These are phyloP conservation scores for Sarocladium strictum DNA, from an alignment of 2,329 filamentous ascomycete genomes.

Conservation along the genomic window DNA sequence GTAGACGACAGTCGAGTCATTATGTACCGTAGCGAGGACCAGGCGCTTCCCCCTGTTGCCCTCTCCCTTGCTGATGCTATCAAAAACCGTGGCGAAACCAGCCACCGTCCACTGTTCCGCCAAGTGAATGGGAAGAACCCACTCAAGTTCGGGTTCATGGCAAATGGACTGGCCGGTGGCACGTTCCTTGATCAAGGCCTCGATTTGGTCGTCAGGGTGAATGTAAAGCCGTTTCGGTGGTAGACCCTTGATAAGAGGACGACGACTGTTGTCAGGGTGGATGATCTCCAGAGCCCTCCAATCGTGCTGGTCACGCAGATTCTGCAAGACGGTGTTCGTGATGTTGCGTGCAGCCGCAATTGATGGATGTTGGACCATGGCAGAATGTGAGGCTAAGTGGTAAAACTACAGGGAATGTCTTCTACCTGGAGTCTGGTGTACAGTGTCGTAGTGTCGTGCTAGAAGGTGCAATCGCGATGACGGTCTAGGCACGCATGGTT, in stretches of 20 bases:
- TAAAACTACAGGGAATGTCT: too few relatives aligned
- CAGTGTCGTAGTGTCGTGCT: neutral
- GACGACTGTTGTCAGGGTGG: constrained; percentile 30
- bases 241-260: constrained; percentile 65
- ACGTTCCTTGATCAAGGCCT: constrained; percentile 57
- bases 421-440: neutral
- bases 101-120: constrained; percentile 66
- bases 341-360: constrained; percentile 18
- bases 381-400: too few relatives aligned
- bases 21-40: constrained; percentile 67
- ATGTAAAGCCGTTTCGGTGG: constrained; percentile 69
- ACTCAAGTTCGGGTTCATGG: constrained; percentile 59
- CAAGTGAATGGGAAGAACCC: constrained; percentile 70
- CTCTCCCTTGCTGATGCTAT: constrained; percentile 32
- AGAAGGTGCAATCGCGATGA: neutral
- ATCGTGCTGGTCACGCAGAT: constrained; percentile 69
- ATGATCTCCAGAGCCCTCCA: constrained; percentile 60
- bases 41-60: constrained; percentile 25
- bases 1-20: constrained; percentile 79
- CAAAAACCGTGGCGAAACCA: constrained; percentile 64
- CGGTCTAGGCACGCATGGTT: too few relatives aligned
- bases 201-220: constrained; percentile 78
- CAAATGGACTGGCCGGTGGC: constrained; percentile 36
- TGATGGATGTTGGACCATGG: neutral
- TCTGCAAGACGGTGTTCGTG: constrained; percentile 52